phyloP scores from a whole-genome alignment of 352 stramenopile genomes.

The Pythium sukuiense region DNA sequence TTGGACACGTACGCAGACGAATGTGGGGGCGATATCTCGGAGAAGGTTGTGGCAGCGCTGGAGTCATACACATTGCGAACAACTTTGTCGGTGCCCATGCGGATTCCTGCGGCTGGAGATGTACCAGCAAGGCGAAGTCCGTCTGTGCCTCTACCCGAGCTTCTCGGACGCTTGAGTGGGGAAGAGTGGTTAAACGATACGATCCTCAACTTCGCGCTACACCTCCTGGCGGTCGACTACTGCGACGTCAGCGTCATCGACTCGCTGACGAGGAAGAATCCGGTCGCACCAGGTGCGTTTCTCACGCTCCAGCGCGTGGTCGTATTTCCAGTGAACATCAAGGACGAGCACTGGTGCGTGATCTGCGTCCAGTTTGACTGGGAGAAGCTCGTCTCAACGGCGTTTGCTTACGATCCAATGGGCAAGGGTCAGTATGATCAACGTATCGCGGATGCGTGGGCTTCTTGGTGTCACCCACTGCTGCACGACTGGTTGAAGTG shows the following conservation, averaged over 20 bases:
- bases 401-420: background rate
- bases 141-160: background rate
- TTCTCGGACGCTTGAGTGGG: background rate
- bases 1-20: background rate
- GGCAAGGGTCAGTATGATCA: background rate
- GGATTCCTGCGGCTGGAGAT: background rate
- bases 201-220: background rate
- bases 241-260: background rate
- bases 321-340: slow-evolving; percentile 9
- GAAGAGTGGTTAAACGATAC: slow-evolving; percentile 3
- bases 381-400: background rate
- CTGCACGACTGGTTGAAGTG: background rate
- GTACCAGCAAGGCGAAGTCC: background rate
- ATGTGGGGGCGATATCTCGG: background rate
- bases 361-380: background rate
- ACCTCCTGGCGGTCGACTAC: background rate
- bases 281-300: background rate
- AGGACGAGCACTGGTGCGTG: background rate
- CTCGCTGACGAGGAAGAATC: background rate
- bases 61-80: background rate
- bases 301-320: background rate
- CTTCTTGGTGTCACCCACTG: background rate
- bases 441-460: background rate
- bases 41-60: background rate
- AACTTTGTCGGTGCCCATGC: background rate